Evolutionary conservation across 352 stramenopile genomes (phyloP).

Genomic region (Pythium vanterpoolii): DNA sequence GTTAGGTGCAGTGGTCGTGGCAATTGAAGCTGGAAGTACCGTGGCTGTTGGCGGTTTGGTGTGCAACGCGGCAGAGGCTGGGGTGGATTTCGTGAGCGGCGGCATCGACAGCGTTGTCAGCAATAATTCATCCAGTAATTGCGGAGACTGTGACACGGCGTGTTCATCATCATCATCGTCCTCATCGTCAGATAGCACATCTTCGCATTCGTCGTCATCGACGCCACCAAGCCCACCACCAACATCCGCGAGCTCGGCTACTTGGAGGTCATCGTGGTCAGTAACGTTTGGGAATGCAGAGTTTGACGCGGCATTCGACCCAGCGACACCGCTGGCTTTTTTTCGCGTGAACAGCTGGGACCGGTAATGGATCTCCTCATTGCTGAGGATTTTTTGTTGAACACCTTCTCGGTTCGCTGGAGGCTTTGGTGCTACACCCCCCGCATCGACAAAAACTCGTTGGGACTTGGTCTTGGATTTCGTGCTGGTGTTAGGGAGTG

Average conservation of each 20-base stretch:
- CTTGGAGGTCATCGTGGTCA: constrained; percentile 4
- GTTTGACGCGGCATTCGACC: constrained; percentile 4
- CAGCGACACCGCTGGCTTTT: constrained; percentile 34
- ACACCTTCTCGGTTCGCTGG: neutral
- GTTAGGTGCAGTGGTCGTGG: neutral
- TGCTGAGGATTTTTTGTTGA: constrained; percentile 38
- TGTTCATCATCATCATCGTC: constrained; percentile 39
- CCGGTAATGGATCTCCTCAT: constrained; percentile 62
- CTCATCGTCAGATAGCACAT: constrained; percentile 45
- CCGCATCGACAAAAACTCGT: constrained; percentile 28
- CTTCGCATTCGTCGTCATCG: constrained; percentile 27
- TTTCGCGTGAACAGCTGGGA: constrained; percentile 63
- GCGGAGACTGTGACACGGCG: constrained; percentile 56
- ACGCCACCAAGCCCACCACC: neutral
- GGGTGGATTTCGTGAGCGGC: constrained; percentile 31
- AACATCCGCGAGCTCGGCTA: neutral
- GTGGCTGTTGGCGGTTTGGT: neutral
- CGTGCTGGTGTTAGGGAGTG: constrained; percentile 15
- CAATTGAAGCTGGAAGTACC: neutral
- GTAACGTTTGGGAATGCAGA: constrained; percentile 9
- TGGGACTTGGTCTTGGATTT: constrained; percentile 25
- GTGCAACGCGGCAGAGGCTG: too few relatives aligned
- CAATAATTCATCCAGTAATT: constrained; percentile 68
- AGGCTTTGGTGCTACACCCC: neutral
- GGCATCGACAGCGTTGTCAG: constrained; percentile 76